A percentile compares a stretch with the other conserved stretches of the same genome.
Evolutionary conservation across 2,329 filamentous ascomycete species (phyloP).

Genomic region (Penicillium freii): DNA sequence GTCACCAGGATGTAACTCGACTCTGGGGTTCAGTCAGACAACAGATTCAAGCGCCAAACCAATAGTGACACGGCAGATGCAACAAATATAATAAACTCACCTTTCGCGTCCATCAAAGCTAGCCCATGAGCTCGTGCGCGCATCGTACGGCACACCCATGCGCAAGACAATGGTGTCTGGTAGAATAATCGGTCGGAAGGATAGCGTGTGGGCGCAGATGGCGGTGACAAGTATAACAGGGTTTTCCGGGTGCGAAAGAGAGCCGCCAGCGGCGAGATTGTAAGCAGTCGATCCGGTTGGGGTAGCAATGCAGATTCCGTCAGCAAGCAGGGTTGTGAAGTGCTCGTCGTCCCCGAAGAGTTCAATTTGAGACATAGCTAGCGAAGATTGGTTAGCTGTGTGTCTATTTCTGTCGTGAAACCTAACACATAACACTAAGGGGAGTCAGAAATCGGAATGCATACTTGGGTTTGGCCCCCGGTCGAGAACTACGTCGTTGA

Average conservation of each 20-base stretch:
- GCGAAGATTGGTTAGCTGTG: conserved; percentile 14
- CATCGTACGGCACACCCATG: conserved; percentile 91
- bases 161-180: conserved; percentile 94
- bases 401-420: not conserved
- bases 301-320: conserved; percentile 90
- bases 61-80: not conserved
- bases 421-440: not conserved
- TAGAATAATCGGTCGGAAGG: conserved; percentile 92
- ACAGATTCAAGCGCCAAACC: not conserved
- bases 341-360: conserved; percentile 94
- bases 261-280: conserved; percentile 92
- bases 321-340: conserved; percentile 89
- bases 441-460: conserved; percentile 34
- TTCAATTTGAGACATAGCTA: conserved; percentile 87
- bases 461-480: conserved; percentile 87
- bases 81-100: conserved; percentile 31
- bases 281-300: conserved; percentile 95
- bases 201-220: conserved; percentile 91
- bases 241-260: conserved; percentile 92
- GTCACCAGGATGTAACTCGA: conserved; percentile 50
- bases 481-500: conserved; percentile 97
- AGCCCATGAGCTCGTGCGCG: conserved; percentile 88
- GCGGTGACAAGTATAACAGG: conserved; percentile 92
- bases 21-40: conserved; percentile 31
- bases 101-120: conserved; percentile 94